A percentile compares a stretch with the other conserved stretches of the same genome.
phyloP scores from a whole-genome alignment of 768 basidiomycete genomes.

The Phaffia tasmanica region DNA sequence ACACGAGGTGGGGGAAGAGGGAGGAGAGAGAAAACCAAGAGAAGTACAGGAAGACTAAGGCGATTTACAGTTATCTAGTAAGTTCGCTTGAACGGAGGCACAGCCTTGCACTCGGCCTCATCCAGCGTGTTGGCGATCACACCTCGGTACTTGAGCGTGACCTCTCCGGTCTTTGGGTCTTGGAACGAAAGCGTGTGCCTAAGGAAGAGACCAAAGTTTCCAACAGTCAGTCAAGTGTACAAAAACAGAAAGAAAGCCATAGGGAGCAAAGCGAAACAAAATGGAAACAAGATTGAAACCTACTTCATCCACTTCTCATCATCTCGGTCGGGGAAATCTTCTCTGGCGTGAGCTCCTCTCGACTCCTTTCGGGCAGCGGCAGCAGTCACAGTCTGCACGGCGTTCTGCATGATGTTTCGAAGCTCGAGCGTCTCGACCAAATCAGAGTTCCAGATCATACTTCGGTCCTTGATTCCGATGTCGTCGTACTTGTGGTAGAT shows the following conservation, averaged over 20 bases:
- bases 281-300: not conserved
- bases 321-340: slow-evolving; percentile 97
- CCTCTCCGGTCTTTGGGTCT: slow-evolving; percentile 63
- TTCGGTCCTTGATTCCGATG: slow-evolving; percentile 92
- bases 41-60: no score
- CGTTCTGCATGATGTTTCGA: slow-evolving; percentile 87
- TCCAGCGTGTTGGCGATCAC: slow-evolving; percentile 83
- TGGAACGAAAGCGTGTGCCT: slow-evolving; percentile 77
- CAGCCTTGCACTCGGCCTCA: slow-evolving; percentile 62
- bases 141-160: slow-evolving; percentile 74
- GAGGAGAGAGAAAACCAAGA: not conserved
- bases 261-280: not conserved
- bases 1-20: not conserved
- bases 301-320: slow-evolving; percentile 61
- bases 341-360: slow-evolving; percentile 95
- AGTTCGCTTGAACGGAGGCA: slow-evolving; percentile 95
- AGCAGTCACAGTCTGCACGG: slow-evolving; percentile 86
- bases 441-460: slow-evolving; percentile 97
- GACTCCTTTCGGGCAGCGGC: slow-evolving; percentile 79
- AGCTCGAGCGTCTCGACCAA: slow-evolving; percentile 95
- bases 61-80: slow-evolving; percentile 44
- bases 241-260: not conserved
- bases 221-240: not conserved
- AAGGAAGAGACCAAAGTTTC: not conserved
- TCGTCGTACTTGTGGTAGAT: slow-evolving; percentile 84